Conservation (phyloP, 768 basidiomycete species). For the Tylopilus balloui region DNA sequence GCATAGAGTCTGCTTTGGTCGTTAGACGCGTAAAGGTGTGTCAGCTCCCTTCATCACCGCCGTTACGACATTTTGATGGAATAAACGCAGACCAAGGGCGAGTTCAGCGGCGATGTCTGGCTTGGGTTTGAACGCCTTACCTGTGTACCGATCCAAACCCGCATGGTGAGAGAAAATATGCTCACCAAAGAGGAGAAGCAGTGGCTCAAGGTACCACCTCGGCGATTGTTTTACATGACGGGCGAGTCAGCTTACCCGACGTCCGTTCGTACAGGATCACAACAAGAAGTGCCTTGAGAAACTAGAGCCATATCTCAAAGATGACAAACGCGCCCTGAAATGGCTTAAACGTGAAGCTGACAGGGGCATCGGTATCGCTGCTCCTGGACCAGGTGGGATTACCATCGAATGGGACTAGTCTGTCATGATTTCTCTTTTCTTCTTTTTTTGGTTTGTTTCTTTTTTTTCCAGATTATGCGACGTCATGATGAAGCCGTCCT, state of each 20-base stretch:
- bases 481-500: neutral
- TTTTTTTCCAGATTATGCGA: slow-evolving; percentile 4
- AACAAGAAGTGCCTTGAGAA: slow-evolving; percentile 67
- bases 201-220: slow-evolving; percentile 69
- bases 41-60: slow-evolving; percentile 9
- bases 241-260: slow-evolving; percentile 1
- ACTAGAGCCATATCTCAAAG: slow-evolving; percentile 61
- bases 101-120: slow-evolving; percentile 75
- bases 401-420: slow-evolving; percentile 73
- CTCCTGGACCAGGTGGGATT: slow-evolving; percentile 60
- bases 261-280: slow-evolving; percentile 54
- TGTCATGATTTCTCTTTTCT: neutral
- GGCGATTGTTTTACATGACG: slow-evolving; percentile 1
- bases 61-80: slow-evolving; percentile 4
- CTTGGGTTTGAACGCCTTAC: slow-evolving; percentile 90
- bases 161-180: slow-evolving; percentile 81
- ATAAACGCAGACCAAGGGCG: slow-evolving; percentile 54
- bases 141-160: slow-evolving; percentile 89
- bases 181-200: slow-evolving; percentile 79
- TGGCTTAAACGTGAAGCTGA: slow-evolving; percentile 78
- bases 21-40: slow-evolving; percentile 57
- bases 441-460: neutral
- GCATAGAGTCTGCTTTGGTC: slow-evolving; percentile 82
- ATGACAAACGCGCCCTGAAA: slow-evolving; percentile 75
- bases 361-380: slow-evolving; percentile 68